These are phyloP conservation scores for Coelastrella sp. DNA, from an alignment of 139 green algal species.

Conservation along the genomic window DNA sequence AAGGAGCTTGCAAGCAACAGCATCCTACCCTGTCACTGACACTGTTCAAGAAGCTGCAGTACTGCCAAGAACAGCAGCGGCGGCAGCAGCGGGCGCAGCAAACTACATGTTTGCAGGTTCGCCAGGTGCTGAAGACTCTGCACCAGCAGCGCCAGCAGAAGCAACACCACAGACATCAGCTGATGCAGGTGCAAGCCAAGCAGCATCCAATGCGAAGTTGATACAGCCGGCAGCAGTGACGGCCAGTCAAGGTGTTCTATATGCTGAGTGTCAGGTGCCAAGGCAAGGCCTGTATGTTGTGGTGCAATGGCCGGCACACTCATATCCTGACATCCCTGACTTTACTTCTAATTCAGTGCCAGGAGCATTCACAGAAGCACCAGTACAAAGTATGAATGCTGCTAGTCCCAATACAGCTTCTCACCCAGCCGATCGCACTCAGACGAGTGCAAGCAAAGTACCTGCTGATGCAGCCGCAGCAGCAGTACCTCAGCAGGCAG, in stretches of 20 bases:
- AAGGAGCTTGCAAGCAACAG: neutral
- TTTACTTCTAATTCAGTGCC: neutral
- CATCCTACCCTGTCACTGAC: neutral
- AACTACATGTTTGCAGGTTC: no score
- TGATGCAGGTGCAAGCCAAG: no score
- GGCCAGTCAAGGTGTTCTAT: neutral
- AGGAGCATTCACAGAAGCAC: neutral
- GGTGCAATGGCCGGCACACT: neutral
- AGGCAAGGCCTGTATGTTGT: constrained; percentile 7
- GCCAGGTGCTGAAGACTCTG: neutral
- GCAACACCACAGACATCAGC: no score
- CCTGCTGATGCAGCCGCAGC: no score
- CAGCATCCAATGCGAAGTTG: no score
- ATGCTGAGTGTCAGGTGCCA: neutral
- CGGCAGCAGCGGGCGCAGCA: no score
- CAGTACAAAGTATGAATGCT: neutral
- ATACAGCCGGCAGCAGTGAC: neutral
- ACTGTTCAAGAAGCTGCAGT: neutral
- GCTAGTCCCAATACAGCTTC: neutral
- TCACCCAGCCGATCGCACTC: neutral
- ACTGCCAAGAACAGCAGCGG: neutral
- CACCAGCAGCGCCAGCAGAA: neutral
- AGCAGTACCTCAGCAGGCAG: no score
- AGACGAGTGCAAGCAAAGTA: no score
- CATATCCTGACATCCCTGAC: neutral